Evolutionary conservation across 2,329 filamentous ascomycete species (phyloP).

Genomic region (Alternaria gansuensis): DNA sequence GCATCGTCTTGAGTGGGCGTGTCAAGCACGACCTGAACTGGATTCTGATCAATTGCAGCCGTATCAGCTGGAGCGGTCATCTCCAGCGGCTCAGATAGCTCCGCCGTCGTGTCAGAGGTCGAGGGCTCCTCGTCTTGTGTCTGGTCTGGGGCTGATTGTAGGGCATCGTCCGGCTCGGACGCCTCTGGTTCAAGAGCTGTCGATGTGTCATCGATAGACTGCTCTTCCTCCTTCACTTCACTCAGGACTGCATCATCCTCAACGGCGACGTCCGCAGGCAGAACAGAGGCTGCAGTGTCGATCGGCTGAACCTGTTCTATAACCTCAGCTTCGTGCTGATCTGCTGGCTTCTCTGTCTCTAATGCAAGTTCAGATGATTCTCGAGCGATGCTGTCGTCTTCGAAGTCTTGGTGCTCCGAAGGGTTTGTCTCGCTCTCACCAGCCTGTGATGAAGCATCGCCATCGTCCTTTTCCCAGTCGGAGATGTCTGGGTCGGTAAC

Average conservation of each 20-base stretch:
- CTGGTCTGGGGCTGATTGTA: not conserved
- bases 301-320: not conserved
- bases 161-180: not conserved
- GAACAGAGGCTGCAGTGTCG: conserved; percentile 4
- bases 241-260: not conserved
- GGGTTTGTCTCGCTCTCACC: conserved; percentile 14
- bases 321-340: not conserved
- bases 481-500: conserved; percentile 1
- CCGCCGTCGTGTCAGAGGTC: not conserved
- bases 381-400: conserved; percentile 1
- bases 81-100: not conserved
- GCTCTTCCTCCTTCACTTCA: not conserved
- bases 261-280: not conserved
- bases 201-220: not conserved
- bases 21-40: not conserved
- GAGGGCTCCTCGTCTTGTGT: not conserved
- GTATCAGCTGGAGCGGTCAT: not conserved
- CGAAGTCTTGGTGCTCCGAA: conserved; percentile 12
- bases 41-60: not conserved
- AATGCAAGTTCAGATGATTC: conserved; percentile 1
- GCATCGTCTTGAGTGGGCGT: not conserved
- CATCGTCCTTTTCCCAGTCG: conserved; percentile 9
- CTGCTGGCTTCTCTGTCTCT: conserved; percentile 9
- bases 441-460: conserved; percentile 10
- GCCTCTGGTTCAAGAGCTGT: not conserved